These are phyloP conservation scores for Aurantiochytrium sp. DNA, from an alignment of 108 stramenopile genomes.

Conservation along the genomic window DNA sequence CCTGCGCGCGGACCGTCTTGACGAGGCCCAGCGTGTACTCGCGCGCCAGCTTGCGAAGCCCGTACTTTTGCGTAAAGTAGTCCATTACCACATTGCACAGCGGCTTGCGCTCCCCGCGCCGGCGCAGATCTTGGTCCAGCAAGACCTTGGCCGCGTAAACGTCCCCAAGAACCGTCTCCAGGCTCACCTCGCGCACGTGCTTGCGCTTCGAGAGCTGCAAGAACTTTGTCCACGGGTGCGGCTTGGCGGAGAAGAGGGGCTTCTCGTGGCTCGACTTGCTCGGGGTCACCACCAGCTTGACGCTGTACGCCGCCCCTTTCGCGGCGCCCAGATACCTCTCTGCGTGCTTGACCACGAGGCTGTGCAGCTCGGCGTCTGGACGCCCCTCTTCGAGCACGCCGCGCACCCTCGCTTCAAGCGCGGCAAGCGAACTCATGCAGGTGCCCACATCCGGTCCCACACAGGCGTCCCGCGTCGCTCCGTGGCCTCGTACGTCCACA, in stretches of 20 bases:
- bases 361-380: not conserved
- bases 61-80: constrained; percentile 23
- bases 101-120: not conserved
- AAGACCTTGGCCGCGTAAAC: not conserved
- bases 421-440: not conserved
- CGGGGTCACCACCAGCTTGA: not conserved
- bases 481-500: not conserved
- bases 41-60: not conserved
- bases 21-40: not conserved
- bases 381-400: not conserved
- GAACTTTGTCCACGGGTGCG: constrained; percentile 4
- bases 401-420: not conserved
- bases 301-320: not conserved
- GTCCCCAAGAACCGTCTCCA: not conserved
- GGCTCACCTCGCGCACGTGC: not conserved
- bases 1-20: not conserved
- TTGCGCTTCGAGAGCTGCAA: not conserved
- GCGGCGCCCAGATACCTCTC: not conserved
- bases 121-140: not conserved
- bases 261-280: not conserved
- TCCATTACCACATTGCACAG: constrained; percentile 2
- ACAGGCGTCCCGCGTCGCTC: not conserved
- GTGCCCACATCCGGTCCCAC: not conserved
- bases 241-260: not conserved
- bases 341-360: not conserved